Evolutionary conservation across 2,329 filamentous ascomycete species (phyloP).

Genomic region (Cytospora chrysosperma): DNA sequence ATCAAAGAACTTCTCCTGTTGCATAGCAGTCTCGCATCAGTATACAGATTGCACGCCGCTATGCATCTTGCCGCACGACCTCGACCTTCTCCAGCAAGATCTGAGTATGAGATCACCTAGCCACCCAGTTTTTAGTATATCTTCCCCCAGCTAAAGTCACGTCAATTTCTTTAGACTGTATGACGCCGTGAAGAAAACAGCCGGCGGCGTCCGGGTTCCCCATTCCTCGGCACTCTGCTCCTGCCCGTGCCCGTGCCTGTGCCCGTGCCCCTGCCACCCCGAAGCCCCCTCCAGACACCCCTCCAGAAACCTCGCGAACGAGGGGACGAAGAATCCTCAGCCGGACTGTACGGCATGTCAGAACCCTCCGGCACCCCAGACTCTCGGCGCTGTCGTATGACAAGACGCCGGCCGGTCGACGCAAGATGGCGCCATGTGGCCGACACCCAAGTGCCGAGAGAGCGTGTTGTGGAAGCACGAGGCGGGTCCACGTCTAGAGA

Average conservation of each 20-base stretch:
- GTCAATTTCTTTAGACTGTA: neutral
- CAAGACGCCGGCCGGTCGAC: too few species aligned
- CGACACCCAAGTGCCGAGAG: neutral
- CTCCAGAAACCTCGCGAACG: neutral
- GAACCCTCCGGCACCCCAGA: neutral
- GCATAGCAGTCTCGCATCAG: too few species aligned
- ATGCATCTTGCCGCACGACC: too few species aligned
- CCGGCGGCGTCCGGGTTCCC: neutral
- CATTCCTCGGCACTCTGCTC: neutral
- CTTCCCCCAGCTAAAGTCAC: too few species aligned
- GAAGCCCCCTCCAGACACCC: neutral
- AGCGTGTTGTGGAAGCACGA: neutral
- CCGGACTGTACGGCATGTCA: neutral
- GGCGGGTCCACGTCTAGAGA: neutral
- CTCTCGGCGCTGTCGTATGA: neutral
- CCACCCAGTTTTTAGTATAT: too few species aligned
- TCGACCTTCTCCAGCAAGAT: too few species aligned
- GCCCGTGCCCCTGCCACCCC: neutral
- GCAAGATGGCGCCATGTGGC: neutral
- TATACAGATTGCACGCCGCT: too few species aligned
- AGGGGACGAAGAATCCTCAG: neutral
- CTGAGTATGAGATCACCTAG: too few species aligned
- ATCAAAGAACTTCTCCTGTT: too few species aligned
- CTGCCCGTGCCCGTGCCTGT: neutral
- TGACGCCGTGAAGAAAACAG: neutral